Evolutionary conservation across 148 eudicot genomes (phyloP).

Genomic region (Agrostemma githago): DNA sequence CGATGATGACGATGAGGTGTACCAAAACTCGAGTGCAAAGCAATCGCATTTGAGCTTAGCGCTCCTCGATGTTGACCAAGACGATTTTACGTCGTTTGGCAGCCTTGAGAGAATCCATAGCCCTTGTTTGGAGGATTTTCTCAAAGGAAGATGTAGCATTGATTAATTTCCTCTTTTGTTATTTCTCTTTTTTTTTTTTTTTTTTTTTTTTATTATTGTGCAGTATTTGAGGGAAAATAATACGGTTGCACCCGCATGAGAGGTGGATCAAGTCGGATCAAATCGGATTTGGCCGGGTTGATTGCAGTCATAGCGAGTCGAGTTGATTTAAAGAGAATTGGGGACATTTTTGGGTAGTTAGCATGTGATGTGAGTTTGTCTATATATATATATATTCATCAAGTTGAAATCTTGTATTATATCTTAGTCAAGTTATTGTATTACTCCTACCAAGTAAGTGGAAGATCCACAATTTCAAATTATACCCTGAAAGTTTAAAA

Average conservation of each 20-base stretch:
- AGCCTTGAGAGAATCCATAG: constrained; percentile 45
- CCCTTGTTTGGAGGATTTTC: constrained; percentile 51
- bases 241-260: constrained; percentile 29
- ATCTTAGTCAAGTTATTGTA: neutral
- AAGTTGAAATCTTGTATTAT: neutral
- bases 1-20: constrained; percentile 72
- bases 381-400: neutral
- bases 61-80: constrained; percentile 56
- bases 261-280: constrained; percentile 14
- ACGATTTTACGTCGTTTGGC: constrained; percentile 45
- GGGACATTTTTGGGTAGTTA: neutral
- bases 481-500: too few species aligned
- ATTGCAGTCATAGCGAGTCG: neutral
- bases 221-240: constrained; percentile 12
- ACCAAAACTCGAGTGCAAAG: constrained; percentile 51
- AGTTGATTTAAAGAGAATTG: neutral
- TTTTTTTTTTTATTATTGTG: neutral
- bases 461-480: neutral
- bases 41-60: constrained; percentile 63
- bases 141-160: constrained; percentile 44
- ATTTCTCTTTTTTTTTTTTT: neutral
- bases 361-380: neutral
- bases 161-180: neutral
- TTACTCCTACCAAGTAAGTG: neutral
- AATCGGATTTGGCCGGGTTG: neutral